Evolutionary conservation across 352 stramenopile genomes (phyloP), one percentile per base, ranked within the genome.

Genomic region (Phytophthora sp.): DNA sequence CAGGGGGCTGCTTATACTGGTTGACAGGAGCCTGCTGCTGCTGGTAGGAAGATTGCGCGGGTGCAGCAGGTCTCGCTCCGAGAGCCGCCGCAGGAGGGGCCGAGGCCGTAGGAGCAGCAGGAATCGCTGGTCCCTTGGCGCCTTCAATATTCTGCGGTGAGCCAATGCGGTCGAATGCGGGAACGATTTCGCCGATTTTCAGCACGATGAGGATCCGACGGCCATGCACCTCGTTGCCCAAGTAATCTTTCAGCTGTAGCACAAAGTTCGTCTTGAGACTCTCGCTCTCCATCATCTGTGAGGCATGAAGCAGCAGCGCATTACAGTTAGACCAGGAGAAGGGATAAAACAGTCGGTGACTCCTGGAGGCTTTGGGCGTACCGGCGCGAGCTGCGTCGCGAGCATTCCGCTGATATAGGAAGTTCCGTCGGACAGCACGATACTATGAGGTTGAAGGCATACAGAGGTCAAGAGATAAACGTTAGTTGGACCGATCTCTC

Each of bases 351-450:
- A n/a, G n/a, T n/a, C n/a, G n/a, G n/a, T n/a, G n/a, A n/a, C n/a
- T n/a, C n/a, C 3, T 13, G 33, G 7, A 36, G 16, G 36, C 7
- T 30, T n/a, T 42, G 4, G 33, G 74, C 74, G 38, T 76, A 95
- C 88, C 45, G 82, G 74, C 13, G 84, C 83, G 33, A 95, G 59
- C 66, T 95, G 88, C 38, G 86, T 93, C 12, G 88, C 87, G 20
- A 95, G 74, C 88, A 95, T 95, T 53, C 88, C 88, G 63, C 88
- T 95, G 59, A 95, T 93, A 71, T 89, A 95, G 31, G 72, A 86
- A 18, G 73, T 69, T 31, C 88, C 88, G 21, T 95, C 88, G 38
- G 88, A 95, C 36, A 95, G 73, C 62, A 95, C 80, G 51, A 95
- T 80, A 24, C 84, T 88, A 33, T 5, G 44, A 57, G 46, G 8